Conservation (phyloP, 1,284 basidiomycete species). For the Apiotrichum siamense region DNA sequence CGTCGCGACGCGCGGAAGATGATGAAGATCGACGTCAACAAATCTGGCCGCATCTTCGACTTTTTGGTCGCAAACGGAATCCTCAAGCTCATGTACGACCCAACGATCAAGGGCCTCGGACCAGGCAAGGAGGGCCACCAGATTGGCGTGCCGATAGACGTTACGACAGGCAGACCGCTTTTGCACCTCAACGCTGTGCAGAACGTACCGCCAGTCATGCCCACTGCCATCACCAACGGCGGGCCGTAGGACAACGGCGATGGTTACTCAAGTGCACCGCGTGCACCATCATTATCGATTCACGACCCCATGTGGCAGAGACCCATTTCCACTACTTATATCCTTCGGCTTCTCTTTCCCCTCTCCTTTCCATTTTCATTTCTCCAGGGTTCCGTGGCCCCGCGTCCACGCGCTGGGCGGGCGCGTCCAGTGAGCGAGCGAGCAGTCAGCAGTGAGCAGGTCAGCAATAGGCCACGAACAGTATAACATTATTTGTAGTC, state of each 20-base stretch:
- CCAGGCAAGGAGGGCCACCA: conserved; percentile 26
- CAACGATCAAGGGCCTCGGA: conserved; percentile 26
- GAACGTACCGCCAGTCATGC: neutral
- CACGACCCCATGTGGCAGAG: no score
- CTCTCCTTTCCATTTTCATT: neutral
- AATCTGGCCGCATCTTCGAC: conserved; percentile 83
- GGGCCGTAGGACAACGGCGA: no score
- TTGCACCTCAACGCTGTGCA: neutral
- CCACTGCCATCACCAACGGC: conserved; percentile 1
- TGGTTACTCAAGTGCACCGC: neutral
- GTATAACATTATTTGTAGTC: conserved; percentile 5
- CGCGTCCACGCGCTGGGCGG: no score
- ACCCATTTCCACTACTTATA: no score
- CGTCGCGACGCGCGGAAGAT: conserved; percentile 75
- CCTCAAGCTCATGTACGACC: conserved; percentile 40
- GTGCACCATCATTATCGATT: neutral
- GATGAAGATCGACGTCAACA: conserved; percentile 87
- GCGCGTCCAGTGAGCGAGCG: no score
- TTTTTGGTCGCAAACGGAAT: conserved; percentile 55
- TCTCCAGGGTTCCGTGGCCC: neutral
- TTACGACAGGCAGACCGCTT: conserved; percentile 10
- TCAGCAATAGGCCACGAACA: neutral
- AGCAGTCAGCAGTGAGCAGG: no score
- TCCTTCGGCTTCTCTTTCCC: neutral
- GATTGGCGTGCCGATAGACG: conserved; percentile 15